Evolutionary conservation across 2,329 filamentous ascomycete species (phyloP), one percentile per base, ranked within the genome.

Genomic region (Cercospora brassicicola): DNA sequence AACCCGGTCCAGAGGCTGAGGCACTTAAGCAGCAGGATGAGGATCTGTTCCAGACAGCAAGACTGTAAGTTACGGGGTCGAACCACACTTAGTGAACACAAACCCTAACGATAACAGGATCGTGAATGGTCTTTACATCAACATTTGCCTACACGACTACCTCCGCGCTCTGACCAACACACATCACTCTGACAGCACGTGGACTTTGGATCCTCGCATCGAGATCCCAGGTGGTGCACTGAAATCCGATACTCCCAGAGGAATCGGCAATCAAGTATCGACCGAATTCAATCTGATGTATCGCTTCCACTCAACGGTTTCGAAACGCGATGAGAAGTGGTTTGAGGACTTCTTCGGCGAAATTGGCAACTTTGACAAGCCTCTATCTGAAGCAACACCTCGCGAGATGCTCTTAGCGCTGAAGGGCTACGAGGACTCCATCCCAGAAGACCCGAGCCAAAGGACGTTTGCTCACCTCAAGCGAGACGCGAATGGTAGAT

Each of bases 131-230:
- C 77, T 94, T 28, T 94, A 92, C 78, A 90, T 92, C 77, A 93
- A 92, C 79, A 92, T 94, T 75, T 91, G 89, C 0, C 82, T 94
- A 4, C 83, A 90, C 51, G 91, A 94, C 76, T 94, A 95, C 73
- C 88, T 95, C 57, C 86, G 91, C 26, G 92, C 91, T 67, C 92
- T 93, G 72, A 82, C 92, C 76, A 91, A 91, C 72, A 80, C 92
- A 57, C 91, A 91, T 77, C 84, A 88, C 36, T 87, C 84, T 55
- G 90, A 93, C 76, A 91, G 90, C 2, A 90, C 89, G 3, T 96
- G 92, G 91, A 92, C 90, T 0, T 84, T 96, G 31, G 91, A 95
- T 74, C 92, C 92, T 0, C 86, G 92, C 26, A 85, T 87, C 11
- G 87, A 91, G 72, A 51, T 51, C 23, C 45, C 45, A 10, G 45